Conservation (phyloP, 75 land plant species). For the Pseudotsuga menziesii region DNA sequence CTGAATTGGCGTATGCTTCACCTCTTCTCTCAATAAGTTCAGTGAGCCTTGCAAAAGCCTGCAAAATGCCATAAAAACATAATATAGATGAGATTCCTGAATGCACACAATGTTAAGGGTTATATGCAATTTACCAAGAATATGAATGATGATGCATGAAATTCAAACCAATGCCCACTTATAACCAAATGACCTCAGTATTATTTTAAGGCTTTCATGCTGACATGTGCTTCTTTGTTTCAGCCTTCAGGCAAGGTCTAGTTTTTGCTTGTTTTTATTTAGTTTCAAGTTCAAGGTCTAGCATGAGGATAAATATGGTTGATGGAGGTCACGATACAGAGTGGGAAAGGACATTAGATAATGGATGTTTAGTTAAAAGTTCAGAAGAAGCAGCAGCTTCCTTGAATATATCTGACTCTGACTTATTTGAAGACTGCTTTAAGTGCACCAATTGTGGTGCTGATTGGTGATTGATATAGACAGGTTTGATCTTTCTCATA, state of each 20-base stretch:
- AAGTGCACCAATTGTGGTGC: not conserved
- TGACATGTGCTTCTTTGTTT: not conserved
- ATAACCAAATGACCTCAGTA: not conserved
- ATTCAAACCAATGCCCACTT: not conserved
- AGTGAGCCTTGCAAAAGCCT: constrained; percentile 9
- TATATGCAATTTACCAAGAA: not conserved
- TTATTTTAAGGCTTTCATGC: not conserved
- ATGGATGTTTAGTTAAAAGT: too few species aligned
- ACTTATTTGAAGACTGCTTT: too few species aligned
- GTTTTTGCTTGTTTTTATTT: too few species aligned
- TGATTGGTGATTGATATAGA: not conserved
- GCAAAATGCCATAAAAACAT: too few species aligned
- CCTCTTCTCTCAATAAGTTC: constrained; percentile 18
- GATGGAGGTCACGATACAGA: not conserved
- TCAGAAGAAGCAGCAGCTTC: too few species aligned
- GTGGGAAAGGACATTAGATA: too few species aligned
- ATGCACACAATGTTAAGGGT: not conserved
- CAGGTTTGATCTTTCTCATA: not conserved
- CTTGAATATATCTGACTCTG: too few species aligned
- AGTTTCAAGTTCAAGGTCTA: not conserved
- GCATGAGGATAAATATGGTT: not conserved
- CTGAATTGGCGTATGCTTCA: constrained; percentile 22
- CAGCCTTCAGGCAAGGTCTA: not conserved
- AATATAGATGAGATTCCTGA: not conserved
- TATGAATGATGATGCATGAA: not conserved